Evolutionary conservation across 148 eudicot genomes (phyloP).

Genomic region (Limonium bicolor): DNA sequence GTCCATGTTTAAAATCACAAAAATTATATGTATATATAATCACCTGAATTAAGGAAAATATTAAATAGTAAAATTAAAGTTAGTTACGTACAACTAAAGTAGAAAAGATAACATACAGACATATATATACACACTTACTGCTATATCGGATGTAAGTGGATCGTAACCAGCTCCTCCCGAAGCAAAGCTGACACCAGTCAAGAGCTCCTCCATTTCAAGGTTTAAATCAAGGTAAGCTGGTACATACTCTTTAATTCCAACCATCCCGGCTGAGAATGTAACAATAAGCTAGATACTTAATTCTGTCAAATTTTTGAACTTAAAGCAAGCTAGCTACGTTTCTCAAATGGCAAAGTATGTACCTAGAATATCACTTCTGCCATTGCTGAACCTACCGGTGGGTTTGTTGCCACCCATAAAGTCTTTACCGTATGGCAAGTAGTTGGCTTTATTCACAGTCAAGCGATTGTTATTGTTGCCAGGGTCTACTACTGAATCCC

Average conservation of each 20-base stretch:
- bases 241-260: conserved; percentile 25
- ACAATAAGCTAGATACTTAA: background rate
- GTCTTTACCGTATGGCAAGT: conserved; percentile 15
- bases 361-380: conserved; percentile 16
- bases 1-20: no score
- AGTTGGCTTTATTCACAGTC: conserved; percentile 11
- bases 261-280: conserved; percentile 17
- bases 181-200: conserved; percentile 65
- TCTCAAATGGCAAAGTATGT: background rate
- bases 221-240: conserved; percentile 35
- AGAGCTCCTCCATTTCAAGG: conserved; percentile 21
- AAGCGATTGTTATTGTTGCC: conserved; percentile 15
- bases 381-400: conserved; percentile 17
- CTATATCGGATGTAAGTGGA: conserved; percentile 31
- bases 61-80: no score
- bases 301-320: background rate
- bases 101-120: background rate
- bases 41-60: no score
- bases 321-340: background rate
- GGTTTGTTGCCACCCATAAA: conserved; percentile 7
- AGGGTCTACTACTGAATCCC: conserved; percentile 13
- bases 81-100: no score
- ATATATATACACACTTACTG: conserved; percentile 20
- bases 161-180: conserved; percentile 54
- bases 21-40: no score